Base-by-base conservation (phyloP, 2,329 filamentous ascomycete genomes). In the Phialocephala sp. region DNA sequence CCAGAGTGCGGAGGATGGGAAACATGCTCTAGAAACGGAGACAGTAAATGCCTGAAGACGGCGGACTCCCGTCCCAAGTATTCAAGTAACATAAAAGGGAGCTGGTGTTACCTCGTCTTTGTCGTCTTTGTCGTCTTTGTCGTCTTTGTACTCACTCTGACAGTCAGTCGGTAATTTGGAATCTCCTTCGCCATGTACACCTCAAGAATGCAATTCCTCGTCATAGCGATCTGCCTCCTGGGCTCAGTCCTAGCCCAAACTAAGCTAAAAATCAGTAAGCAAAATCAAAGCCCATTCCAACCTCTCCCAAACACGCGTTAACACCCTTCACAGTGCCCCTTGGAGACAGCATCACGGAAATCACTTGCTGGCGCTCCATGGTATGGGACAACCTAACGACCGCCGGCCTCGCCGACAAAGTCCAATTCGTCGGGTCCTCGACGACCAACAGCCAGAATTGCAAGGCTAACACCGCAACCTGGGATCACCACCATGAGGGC, bases 341-440 rank as follows among this genome's bases (percentile, higher is more conserved):
- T 15, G 80, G 80, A 6, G 80, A 82, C 71, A 79, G 76, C 66
- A 81, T 82, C 70, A 82, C 80, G 1, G 80, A 81, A 65, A 79
- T 81, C 60, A 80, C 78, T 52, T 82, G 81, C 73, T 82, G 80
- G 80, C 74, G 80, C 8, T 74, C 79, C 14, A 65, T 78, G 22
- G 73, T 82, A 9, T 82, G 80, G 80, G 75, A 79, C 62, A 72
- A 75, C 63, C 74, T 82, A 8, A 73, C 73, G 32, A 71, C 71
- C 3, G 78, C 76, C 24, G 75, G 76, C 9, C n/a, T 50, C 5
- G 64, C 78, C 3, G 72, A 77, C n/a, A 72, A 74, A 55, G 76
- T 81, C 62, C 72, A 82, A 69, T 80, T 80, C 62, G 80, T 82
- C 5, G 80, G 81, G 39, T 79, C 78, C 63, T 75, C 77, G 72